phyloP scores from a whole-genome alignment of 495 filamentous ascomycete species.

The Penicillium waksmanii region DNA sequence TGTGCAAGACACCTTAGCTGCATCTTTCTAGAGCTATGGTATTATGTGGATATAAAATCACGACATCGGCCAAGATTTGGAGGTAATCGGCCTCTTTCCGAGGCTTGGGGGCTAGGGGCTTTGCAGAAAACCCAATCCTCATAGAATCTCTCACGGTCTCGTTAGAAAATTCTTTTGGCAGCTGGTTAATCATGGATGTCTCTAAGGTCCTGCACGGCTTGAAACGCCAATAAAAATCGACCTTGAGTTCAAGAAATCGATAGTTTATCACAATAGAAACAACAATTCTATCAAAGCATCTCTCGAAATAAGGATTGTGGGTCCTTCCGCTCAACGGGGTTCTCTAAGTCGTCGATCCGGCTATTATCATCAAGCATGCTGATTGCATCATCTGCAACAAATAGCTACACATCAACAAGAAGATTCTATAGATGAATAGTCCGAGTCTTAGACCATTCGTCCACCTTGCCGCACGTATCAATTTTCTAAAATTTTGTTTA shows the following conservation, averaged over 20 bases:
- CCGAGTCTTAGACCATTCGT: background rate
- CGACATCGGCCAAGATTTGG: background rate
- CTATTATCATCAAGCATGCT: background rate
- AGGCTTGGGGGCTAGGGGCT: background rate
- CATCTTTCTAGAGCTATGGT: background rate
- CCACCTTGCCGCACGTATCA: too few relatives aligned
- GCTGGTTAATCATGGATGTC: too few relatives aligned
- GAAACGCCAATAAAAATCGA: background rate
- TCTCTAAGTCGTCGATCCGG: background rate
- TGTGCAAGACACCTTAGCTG: background rate
- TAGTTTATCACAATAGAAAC: background rate
- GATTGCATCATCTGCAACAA: background rate
- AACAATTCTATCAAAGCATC: background rate
- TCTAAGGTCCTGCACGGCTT: too few relatives aligned
- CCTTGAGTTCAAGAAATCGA: background rate
- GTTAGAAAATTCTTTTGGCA: too few relatives aligned
- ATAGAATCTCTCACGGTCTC: too few relatives aligned
- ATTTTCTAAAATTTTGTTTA: too few relatives aligned
- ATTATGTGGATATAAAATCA: background rate
- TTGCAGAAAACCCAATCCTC: too few relatives aligned
- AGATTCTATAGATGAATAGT: background rate
- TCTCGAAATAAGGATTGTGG: background rate
- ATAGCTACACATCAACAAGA: background rate
- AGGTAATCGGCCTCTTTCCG: background rate
- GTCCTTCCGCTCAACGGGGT: background rate